A percentile compares a stretch with the other conserved stretches of the same genome.
These are phyloP conservation scores for Epicoccum sorghinum DNA, from an alignment of 2,329 filamentous ascomycete genomes.

Conservation along the genomic window DNA sequence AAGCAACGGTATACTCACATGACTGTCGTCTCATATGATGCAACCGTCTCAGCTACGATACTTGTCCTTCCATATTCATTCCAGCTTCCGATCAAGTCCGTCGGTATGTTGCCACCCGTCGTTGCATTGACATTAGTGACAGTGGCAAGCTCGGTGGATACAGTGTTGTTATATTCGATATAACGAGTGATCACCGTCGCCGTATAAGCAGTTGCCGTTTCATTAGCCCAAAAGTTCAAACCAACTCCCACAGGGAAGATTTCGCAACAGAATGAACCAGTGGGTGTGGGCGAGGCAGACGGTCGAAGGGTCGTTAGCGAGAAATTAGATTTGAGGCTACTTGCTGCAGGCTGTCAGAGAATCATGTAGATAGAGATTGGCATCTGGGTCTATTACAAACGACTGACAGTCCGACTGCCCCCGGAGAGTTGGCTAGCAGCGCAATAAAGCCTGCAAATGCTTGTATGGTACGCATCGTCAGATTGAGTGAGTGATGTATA, in stretches of 20 bases:
- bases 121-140: not conserved
- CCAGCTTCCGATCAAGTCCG: not conserved
- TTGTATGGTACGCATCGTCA: not conserved
- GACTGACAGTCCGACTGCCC: not conserved
- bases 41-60: not conserved
- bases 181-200: not conserved
- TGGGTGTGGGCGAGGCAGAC: not conserved
- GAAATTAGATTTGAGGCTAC: not conserved
- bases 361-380: not conserved
- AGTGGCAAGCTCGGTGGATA: not conserved
- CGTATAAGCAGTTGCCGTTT: not conserved
- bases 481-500: too few species aligned
- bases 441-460: not conserved
- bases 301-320: not conserved
- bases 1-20: not conserved
- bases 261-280: not conserved
- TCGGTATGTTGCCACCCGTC: not conserved
- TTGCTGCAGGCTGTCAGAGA: not conserved
- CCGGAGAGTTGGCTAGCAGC: too few species aligned
- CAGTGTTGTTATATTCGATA: not conserved
- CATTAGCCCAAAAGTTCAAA: not conserved
- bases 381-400: too few species aligned
- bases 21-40: not conserved
- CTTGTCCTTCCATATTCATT: not conserved
- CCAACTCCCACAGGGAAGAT: not conserved